phyloP scores from a whole-genome alignment of 768 basidiomycete genomes.

The Leccinum variicolor region DNA sequence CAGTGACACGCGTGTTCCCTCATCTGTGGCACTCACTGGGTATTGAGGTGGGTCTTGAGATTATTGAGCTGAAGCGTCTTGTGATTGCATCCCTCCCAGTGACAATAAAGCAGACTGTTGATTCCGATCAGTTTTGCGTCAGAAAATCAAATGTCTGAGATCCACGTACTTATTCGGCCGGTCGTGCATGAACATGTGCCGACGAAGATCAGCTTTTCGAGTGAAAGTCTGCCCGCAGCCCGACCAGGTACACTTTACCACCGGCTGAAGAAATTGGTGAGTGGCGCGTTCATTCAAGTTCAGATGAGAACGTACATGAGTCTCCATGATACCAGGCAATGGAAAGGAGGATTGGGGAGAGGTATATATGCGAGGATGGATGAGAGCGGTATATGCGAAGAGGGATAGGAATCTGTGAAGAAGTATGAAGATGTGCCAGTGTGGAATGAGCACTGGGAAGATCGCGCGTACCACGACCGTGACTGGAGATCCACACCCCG shows the following conservation, averaged over 20 bases:
- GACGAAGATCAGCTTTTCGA: constrained; percentile 23
- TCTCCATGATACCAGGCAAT: not conserved
- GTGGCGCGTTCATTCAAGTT: not conserved
- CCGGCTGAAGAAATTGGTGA: not conserved
- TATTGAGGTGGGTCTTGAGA: constrained; percentile 23
- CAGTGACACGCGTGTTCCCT: too few relatives aligned
- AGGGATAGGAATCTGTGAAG: too few relatives aligned
- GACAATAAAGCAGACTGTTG: constrained; percentile 23
- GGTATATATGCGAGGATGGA: too few relatives aligned
- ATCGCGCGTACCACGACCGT: not conserved
- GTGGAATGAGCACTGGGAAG: not conserved
- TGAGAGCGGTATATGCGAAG: too few relatives aligned
- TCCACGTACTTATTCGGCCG: constrained; percentile 21
- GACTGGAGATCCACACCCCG: not conserved
- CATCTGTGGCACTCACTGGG: constrained; percentile 22
- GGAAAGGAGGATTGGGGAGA: not conserved
- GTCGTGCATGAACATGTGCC: constrained; percentile 28
- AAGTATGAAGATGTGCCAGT: too few relatives aligned
- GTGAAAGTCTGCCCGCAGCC: constrained; percentile 15
- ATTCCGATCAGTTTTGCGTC: not conserved
- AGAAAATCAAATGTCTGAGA: not conserved
- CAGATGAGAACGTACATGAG: not conserved
- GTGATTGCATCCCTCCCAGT: constrained; percentile 15
- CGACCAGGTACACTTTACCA: not conserved
- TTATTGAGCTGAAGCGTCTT: constrained; percentile 26